These are phyloP conservation scores for Cetradonia linearis DNA, from an alignment of 495 filamentous ascomycete genomes.

Conservation along the genomic window DNA sequence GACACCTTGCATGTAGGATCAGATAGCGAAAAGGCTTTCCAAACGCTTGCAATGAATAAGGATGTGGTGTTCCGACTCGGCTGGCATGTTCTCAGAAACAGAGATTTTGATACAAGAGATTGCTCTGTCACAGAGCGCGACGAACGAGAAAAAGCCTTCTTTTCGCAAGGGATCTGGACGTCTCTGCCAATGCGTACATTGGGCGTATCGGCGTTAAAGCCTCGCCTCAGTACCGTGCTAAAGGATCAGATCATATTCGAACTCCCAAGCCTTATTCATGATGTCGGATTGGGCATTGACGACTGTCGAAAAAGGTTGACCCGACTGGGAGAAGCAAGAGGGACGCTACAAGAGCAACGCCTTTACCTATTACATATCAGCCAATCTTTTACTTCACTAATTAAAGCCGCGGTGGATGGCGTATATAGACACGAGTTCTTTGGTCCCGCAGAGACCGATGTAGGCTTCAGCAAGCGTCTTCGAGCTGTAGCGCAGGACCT, in stretches of 20 bases:
- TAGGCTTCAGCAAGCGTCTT: conserved; percentile 40
- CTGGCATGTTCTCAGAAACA: conserved; percentile 30
- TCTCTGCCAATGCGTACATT: conserved; percentile 27
- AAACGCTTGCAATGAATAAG: conserved; percentile 32
- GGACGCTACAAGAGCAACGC: conserved; percentile 40
- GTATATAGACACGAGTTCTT: conserved; percentile 51
- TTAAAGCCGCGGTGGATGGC: conserved; percentile 44
- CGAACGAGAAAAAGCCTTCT: conserved; percentile 33
- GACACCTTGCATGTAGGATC: conserved; percentile 28
- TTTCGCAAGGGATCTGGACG: conserved; percentile 40
- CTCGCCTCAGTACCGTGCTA: conserved; percentile 47
- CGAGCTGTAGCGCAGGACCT: conserved; percentile 51
- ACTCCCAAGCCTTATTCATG: conserved; percentile 48
- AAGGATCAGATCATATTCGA: conserved; percentile 44
- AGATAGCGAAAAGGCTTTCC: conserved; percentile 29
- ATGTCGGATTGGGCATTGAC: conserved; percentile 39
- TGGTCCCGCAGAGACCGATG: conserved; percentile 29
- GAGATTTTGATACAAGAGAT: neutral
- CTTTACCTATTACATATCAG: conserved; percentile 44
- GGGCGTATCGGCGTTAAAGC: conserved; percentile 42
- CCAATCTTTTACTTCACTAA: conserved; percentile 38
- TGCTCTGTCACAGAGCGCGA: conserved; percentile 26
- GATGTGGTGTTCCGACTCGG: conserved; percentile 34
- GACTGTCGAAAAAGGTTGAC: conserved; percentile 30
- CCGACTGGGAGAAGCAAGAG: conserved; percentile 41